phyloP scores from a whole-genome alignment of 257 asterid genomes.

The Mentha longifolia region DNA sequence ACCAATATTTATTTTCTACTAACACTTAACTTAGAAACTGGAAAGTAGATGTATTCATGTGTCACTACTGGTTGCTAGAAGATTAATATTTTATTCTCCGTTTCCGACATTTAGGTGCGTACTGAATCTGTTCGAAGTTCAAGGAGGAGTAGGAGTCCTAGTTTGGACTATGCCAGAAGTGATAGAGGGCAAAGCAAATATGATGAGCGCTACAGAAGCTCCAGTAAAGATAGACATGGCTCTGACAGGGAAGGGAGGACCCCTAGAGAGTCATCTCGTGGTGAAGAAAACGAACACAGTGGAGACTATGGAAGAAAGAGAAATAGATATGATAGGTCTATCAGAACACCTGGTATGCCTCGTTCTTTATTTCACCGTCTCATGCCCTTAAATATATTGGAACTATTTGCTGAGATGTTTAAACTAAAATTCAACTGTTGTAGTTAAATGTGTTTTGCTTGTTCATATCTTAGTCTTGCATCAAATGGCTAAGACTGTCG shows the following conservation, averaged over 20 bases:
- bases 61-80: neutral
- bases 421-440: neutral
- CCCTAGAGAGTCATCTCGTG: constrained; percentile 60
- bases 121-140: constrained; percentile 53
- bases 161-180: constrained; percentile 45
- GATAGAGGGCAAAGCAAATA: constrained; percentile 55
- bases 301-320: constrained; percentile 67
- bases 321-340: constrained; percentile 61
- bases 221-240: constrained; percentile 49
- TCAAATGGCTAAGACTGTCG: neutral
- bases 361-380: neutral
- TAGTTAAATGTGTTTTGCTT: neutral
- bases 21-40: neutral
- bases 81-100: neutral
- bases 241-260: constrained; percentile 59
- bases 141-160: constrained; percentile 55
- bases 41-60: neutral
- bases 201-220: constrained; percentile 54
- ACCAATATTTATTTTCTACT: neutral
- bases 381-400: neutral
- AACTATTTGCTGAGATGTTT: neutral
- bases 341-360: constrained; percentile 72
- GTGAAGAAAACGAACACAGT: constrained; percentile 49
- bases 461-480: constrained; percentile 15
- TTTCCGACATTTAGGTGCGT: constrained; percentile 47